Evolutionary conservation across 108 stramenopile genomes (phyloP).

Genomic region (Licmophora abbreviata): DNA sequence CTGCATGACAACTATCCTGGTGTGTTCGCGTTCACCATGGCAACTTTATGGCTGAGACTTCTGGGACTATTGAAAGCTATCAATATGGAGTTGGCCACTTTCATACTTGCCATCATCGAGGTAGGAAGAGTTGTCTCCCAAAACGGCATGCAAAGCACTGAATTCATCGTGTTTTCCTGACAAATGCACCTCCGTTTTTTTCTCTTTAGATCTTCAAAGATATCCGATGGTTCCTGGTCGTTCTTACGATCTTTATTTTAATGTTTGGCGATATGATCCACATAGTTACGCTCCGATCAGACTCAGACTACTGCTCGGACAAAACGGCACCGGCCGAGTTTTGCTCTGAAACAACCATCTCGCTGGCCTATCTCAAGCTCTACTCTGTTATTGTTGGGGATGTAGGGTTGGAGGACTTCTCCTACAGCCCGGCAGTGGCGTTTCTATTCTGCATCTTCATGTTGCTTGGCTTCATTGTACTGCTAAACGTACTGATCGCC

Average conservation of each 20-base stretch:
- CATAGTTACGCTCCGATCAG: background rate
- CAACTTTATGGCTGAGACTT: constrained; percentile 36
- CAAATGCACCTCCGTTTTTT: background rate
- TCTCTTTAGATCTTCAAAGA: constrained; percentile 13
- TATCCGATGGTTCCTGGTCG: constrained; percentile 18
- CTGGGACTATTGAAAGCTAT: constrained; percentile 31
- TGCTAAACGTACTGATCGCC: constrained; percentile 43
- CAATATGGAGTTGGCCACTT: constrained; percentile 46
- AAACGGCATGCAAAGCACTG: background rate
- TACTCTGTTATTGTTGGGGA: constrained; percentile 16
- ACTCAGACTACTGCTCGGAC: background rate
- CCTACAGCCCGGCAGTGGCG: constrained; percentile 1
- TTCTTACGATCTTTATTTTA: constrained; percentile 10
- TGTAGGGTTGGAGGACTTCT: constrained; percentile 19
- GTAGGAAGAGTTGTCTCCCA: constrained; percentile 4
- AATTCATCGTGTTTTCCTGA: background rate
- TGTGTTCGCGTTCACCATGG: constrained; percentile 23
- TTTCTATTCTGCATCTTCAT: constrained; percentile 21
- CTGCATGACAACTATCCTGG: background rate
- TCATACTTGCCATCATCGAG: constrained; percentile 30
- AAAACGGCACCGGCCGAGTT: background rate
- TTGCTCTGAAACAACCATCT: background rate
- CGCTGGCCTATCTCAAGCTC: background rate
- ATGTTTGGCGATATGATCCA: background rate
- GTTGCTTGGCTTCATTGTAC: constrained; percentile 25